Percentiles rank a stretch among this genome's conserved stretches.
phyloP scores from a whole-genome alignment of 2,329 filamentous ascomycete species.

The Ophiosphaerella herpotricha region DNA sequence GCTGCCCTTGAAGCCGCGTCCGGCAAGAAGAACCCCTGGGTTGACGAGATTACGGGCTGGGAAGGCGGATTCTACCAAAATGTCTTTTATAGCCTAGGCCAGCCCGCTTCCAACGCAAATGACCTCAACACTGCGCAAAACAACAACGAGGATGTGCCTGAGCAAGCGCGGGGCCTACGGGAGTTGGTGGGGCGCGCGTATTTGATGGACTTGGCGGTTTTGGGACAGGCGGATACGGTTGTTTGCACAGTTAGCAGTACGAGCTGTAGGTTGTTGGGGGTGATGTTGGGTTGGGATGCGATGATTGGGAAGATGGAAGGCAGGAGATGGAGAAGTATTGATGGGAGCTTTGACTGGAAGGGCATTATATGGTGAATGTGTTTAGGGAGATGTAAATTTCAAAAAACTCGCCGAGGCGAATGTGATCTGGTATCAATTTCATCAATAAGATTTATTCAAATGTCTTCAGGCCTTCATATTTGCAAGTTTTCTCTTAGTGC shows the following conservation, averaged over 20 bases:
- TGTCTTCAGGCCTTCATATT: too few species aligned
- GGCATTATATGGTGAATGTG: slow-evolving; percentile 39
- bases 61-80: slow-evolving; percentile 83
- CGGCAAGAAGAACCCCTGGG: slow-evolving; percentile 56
- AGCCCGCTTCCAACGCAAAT: slow-evolving; percentile 36
- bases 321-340: slow-evolving; percentile 73
- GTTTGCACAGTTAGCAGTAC: slow-evolving; percentile 75
- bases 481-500: too few species aligned
- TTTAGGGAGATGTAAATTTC: not conserved
- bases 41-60: slow-evolving; percentile 81
- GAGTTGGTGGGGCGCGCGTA: slow-evolving; percentile 81
- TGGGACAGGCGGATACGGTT: slow-evolving; percentile 70
- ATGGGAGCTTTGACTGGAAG: slow-evolving; percentile 46
- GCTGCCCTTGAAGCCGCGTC: slow-evolving; percentile 49
- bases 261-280: slow-evolving; percentile 72
- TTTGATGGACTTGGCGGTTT: slow-evolving; percentile 76
- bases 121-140: slow-evolving; percentile 18
- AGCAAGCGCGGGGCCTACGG: slow-evolving; percentile 66
- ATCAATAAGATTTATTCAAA: too few species aligned
- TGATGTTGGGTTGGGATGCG: slow-evolving; percentile 84
- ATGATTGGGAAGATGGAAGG: slow-evolving; percentile 42
- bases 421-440: too few species aligned
- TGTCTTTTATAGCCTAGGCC: slow-evolving; percentile 80
- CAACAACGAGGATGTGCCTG: slow-evolving; percentile 31
- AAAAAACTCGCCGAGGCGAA: too few species aligned